These are phyloP conservation scores for Cadophora malorum DNA, from an alignment of 2,329 filamentous ascomycete species.

Conservation along the genomic window DNA sequence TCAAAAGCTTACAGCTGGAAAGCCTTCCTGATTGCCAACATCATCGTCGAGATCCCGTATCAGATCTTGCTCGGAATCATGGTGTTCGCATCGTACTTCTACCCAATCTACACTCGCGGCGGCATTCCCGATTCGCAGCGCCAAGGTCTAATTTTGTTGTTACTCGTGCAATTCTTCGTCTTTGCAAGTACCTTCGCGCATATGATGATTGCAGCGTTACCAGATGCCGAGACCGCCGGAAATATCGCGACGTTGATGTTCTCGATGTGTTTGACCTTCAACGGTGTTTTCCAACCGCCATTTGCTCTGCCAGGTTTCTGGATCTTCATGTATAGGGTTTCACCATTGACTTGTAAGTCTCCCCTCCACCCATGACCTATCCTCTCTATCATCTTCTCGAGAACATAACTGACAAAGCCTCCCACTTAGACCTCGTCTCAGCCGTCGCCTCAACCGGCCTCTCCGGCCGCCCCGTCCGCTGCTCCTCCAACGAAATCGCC, in stretches of 20 bases:
- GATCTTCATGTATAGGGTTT: constrained; percentile 86
- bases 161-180: constrained; percentile 76
- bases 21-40: constrained; percentile 49
- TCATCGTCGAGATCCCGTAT: constrained; percentile 86
- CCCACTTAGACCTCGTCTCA: constrained; percentile 62
- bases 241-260: constrained; percentile 81
- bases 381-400: background rate
- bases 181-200: constrained; percentile 86
- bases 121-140: constrained; percentile 47
- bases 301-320: constrained; percentile 74
- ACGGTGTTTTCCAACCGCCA: constrained; percentile 73
- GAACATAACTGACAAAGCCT: too few relatives aligned
- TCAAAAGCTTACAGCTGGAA: constrained; percentile 47
- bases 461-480: constrained; percentile 68
- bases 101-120: constrained; percentile 72
- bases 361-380: background rate
- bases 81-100: constrained; percentile 85
- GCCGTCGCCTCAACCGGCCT: constrained; percentile 76
- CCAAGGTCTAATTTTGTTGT: constrained; percentile 73
- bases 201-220: constrained; percentile 77
- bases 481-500: constrained; percentile 73
- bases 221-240: constrained; percentile 76
- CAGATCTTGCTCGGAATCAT: constrained; percentile 77
- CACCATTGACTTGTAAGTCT: constrained; percentile 49
- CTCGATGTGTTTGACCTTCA: constrained; percentile 76